phyloP scores from a whole-genome alignment of 2,329 filamentous ascomycete species.

The Nemania sp. region DNA sequence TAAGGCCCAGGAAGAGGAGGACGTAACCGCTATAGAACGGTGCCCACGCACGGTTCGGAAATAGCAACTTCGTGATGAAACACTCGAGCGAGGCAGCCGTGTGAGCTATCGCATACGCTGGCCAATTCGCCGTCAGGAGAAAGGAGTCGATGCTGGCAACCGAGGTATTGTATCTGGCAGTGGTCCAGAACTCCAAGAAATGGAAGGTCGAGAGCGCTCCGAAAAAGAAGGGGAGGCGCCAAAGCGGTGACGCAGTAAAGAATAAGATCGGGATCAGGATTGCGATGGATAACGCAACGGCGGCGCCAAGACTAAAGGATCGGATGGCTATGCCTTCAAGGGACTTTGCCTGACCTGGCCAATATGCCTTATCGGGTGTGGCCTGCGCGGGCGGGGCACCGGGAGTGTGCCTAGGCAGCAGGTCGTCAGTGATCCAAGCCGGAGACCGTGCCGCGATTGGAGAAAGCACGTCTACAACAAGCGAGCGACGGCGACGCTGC shows the following conservation, averaged over 20 bases:
- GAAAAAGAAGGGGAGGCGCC: slow-evolving; percentile 69
- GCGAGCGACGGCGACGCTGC: slow-evolving; percentile 28
- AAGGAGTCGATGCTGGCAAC: slow-evolving; percentile 75
- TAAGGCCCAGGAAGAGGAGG: slow-evolving; percentile 60
- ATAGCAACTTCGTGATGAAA: slow-evolving; percentile 60
- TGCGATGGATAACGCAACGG: slow-evolving; percentile 44
- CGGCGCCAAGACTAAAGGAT: slow-evolving; percentile 57
- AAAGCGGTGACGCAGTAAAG: slow-evolving; percentile 52
- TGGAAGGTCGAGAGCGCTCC: slow-evolving; percentile 78
- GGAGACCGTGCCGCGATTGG: slow-evolving; percentile 8
- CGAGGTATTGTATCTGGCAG: slow-evolving; percentile 79
- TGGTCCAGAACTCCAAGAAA: slow-evolving; percentile 95
- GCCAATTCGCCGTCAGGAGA: slow-evolving; percentile 82
- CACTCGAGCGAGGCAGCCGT: slow-evolving; percentile 74
- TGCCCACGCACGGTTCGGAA: slow-evolving; percentile 53
- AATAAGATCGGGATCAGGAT: slow-evolving; percentile 41
- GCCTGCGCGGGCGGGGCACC: slow-evolving; percentile 34
- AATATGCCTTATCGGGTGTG: slow-evolving; percentile 45
- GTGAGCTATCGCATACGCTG: slow-evolving; percentile 82
- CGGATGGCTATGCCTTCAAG: slow-evolving; percentile 63
- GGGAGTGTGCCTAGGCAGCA: slow-evolving; percentile 41
- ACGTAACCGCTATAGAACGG: slow-evolving; percentile 48
- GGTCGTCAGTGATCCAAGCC: slow-evolving; percentile 32
- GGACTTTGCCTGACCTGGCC: slow-evolving; percentile 55
- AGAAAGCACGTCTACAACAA: slow-evolving; percentile 11